Base-by-base conservation (phyloP, 371 early-diverging fungal genomes). In the Zopfochytrium polystomum region DNA sequence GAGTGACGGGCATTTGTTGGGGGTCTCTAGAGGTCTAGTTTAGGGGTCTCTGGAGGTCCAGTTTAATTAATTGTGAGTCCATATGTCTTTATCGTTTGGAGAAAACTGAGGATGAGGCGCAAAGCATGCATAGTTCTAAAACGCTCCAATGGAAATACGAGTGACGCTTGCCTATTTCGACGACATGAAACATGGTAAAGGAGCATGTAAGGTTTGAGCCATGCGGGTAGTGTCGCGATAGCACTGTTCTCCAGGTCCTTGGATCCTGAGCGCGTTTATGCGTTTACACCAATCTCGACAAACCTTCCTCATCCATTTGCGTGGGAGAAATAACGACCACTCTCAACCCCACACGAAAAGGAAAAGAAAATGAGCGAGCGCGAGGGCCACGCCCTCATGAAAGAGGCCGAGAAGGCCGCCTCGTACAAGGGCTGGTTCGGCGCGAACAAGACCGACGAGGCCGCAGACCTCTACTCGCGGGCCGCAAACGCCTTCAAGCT, bases 401-500 rank as follows among this genome's bases (percentile, higher is more conserved):
- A 46, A 13, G 71, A 78, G 63, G 78, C 78, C 9, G 69, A 73
- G 32, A 74, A 72, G 64, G 73, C 73, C 66, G 63, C 68, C 15
- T 49, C 48, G 20, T 44, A 63, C 67, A 81, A 89, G 15, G 52
- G 64, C 9, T 92, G 89, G 91, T 92, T 93, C 73, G 86, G 90
- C 95, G 95, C 66, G 95, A n/a, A n/a, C n/a, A n/a, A n/a, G n/a
- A n/a, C n/a, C n/a, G n/a, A n/a, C n/a, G n/a, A n/a, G n/a, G n/a
- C 96, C 6, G 88, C 90, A 42, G 96, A 95, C 47, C 82, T 94
- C 53, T 96, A 86, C 70, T 83, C 81, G 65, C 84, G 88, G 60
- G 96, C 96, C 7, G 93, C 83, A 49, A 95, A 94, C 75, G 79
- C 84, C 20, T 95, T 90, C 81, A 94, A 93, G 76, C 73, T 93